Percentiles rank a stretch among this genome's conserved stretches.
Conservation (phyloP, 1,139 yeast species). For the Meyerozyma smithsonii region DNA sequence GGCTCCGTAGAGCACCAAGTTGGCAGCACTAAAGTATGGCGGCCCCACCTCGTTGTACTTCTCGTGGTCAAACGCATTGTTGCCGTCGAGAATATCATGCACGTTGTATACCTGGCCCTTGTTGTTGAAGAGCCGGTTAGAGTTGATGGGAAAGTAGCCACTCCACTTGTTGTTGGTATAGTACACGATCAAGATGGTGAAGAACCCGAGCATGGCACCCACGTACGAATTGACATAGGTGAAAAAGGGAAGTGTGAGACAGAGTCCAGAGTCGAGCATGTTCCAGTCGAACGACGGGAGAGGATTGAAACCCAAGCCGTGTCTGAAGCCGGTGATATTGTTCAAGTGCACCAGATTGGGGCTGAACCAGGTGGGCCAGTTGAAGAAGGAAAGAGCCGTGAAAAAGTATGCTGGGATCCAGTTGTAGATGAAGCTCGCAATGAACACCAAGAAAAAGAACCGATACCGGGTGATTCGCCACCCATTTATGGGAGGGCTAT, state of each 20-base stretch:
- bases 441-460: constrained; percentile 33
- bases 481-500: constrained; percentile 26
- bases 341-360: constrained; percentile 37
- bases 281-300: constrained; percentile 46
- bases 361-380: constrained; percentile 47
- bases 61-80: constrained; percentile 26
- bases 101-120: constrained; percentile 31
- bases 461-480: constrained; percentile 39
- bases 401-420: constrained; percentile 42
- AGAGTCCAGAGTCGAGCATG: constrained; percentile 19
- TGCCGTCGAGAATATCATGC: constrained; percentile 27
- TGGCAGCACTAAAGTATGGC: constrained; percentile 42
- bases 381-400: constrained; percentile 37
- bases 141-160: constrained; percentile 35
- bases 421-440: constrained; percentile 33
- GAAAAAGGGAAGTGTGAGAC: constrained; percentile 19
- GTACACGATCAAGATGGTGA: constrained; percentile 27
- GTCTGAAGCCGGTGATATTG: constrained; percentile 33
- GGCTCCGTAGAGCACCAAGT: constrained; percentile 39
- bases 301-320: constrained; percentile 42
- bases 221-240: constrained; percentile 33
- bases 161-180: constrained; percentile 39
- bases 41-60: constrained; percentile 35
- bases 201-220: constrained; percentile 31
- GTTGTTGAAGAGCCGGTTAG: constrained; percentile 33